Base-by-base conservation (phyloP, 192 early-diverging fungal species). In the Coemansia brasiliensis region DNA sequence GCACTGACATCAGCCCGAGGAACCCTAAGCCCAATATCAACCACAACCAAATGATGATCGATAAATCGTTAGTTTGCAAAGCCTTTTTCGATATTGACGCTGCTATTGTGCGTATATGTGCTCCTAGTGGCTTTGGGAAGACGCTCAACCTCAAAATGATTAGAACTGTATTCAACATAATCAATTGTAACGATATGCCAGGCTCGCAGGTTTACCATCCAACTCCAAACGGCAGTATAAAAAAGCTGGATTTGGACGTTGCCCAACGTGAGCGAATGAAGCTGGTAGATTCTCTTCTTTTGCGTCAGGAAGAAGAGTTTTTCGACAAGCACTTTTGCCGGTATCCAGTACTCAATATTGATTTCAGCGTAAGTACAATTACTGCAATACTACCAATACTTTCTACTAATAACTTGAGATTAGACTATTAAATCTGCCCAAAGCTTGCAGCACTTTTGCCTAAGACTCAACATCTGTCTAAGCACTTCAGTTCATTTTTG, bases 21-120 rank as follows among this genome's bases (percentile, higher is more conserved):
- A 35, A 10, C 32, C 6, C 10, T 7, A 35, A 2, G 6, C 32
- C 32, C 2, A 35, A 5, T 10, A 35, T 35, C 6, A 35, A 35
- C 32, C 6, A 2, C 2, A 35, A 35, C 6, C 32, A 7, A 35
- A 7, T 51, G 49, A 5, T 51, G 4, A 37, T 39, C 12, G 52
- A 53, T 20, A 53, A 39, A 37, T 39, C 57, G 16, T 20, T 59
- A 21, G 27, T 59, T 26, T 59, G 57, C 45, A 59, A 49, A 22
- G 57, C 45, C 11, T 38, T 59, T 5, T 18, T 59, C 12, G 57
- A 59, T 3, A 21, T 35, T 10, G 21, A 49, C 21, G 32, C 46
- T 39, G 10, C 39, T 38, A 27, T 20, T 4, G 25, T 52, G 50
- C 39, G 46, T 10, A 15, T 61, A 8, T 61, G 48, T 52, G 59